These are phyloP conservation scores for Tylopilus balloui DNA, from an alignment of 768 basidiomycete species.

Conservation along the genomic window DNA sequence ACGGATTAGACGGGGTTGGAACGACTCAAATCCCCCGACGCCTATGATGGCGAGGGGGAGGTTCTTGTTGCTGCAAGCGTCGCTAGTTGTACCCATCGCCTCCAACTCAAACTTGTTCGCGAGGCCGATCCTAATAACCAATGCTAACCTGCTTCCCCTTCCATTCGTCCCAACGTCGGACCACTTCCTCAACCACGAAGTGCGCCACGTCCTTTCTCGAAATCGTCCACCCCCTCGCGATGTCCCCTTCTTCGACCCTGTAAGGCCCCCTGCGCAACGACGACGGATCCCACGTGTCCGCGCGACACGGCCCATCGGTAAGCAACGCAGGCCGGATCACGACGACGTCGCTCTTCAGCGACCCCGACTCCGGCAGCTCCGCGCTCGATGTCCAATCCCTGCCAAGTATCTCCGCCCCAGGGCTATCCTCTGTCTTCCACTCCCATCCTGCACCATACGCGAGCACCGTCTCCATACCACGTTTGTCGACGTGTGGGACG, in stretches of 20 bases:
- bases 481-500: conserved; percentile 55
- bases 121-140: conserved; percentile 43
- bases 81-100: too few relatives aligned
- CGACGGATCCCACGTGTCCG: conserved; percentile 9
- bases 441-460: conserved; percentile 46
- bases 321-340: conserved; percentile 56
- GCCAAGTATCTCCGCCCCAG: conserved; percentile 40
- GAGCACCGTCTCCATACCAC: conserved; percentile 51
- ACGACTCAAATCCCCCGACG: too few relatives aligned
- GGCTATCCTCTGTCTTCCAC: conserved; percentile 48
- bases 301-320: conserved; percentile 50
- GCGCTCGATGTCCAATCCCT: conserved; percentile 38
- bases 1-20: too few relatives aligned
- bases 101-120: too few relatives aligned
- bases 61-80: too few relatives aligned
- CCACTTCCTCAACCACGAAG: conserved; percentile 49
- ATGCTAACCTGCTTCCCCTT: conserved; percentile 47
- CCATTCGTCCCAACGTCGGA: conserved; percentile 50
- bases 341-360: conserved; percentile 38
- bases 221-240: conserved; percentile 43
- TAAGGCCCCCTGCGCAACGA: conserved; percentile 34
- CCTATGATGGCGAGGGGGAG: too few relatives aligned
- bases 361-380: conserved; percentile 38
- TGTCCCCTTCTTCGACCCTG: conserved; percentile 39
- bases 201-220: conserved; percentile 63